Evolutionary conservation across 768 basidiomycete species (phyloP).

Genomic region (Terana coerulea): DNA sequence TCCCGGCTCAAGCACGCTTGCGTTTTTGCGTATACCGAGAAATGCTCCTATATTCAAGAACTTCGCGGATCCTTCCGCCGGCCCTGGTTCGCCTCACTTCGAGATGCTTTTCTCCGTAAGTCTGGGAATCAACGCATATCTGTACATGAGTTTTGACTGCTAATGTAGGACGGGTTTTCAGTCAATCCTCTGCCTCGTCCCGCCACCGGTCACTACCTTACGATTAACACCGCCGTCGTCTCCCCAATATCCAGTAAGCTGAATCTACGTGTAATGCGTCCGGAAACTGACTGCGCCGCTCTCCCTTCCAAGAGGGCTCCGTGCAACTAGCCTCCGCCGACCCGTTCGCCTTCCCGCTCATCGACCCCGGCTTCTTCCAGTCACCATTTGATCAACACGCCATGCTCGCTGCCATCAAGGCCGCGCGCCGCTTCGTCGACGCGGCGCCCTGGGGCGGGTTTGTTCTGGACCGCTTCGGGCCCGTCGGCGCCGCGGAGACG

Average conservation of each 20-base stretch:
- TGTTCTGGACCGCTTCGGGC: neutral
- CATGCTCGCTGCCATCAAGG: conserved; percentile 19
- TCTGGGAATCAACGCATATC: neutral
- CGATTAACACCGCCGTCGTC: neutral
- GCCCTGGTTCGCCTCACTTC: conserved; percentile 27
- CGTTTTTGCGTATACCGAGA: conserved; percentile 20
- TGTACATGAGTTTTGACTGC: neutral
- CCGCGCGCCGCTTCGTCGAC: neutral
- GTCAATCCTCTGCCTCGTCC: conserved; percentile 6
- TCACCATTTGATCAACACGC: conserved; percentile 23
- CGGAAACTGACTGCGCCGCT: neutral
- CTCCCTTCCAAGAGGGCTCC: conserved; percentile 17
- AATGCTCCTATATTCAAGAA: conserved; percentile 15
- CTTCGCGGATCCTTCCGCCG: conserved; percentile 31
- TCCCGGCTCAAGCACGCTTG: conserved; percentile 22
- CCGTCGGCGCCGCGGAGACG: conserved; percentile 4
- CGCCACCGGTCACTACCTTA: conserved; percentile 1
- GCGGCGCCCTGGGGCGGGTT: conserved; percentile 7
- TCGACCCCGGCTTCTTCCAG: conserved; percentile 22
- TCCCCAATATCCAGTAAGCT: conserved; percentile 7
- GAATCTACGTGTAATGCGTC: too few relatives aligned
- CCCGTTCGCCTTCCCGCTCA: conserved; percentile 22
- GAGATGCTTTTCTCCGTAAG: conserved; percentile 33
- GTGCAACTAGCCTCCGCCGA: conserved; percentile 18
- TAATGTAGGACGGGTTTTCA: conserved; percentile 13